phyloP scores from a whole-genome alignment of 495 filamentous ascomycete species.

The Podospora fimiseda region DNA sequence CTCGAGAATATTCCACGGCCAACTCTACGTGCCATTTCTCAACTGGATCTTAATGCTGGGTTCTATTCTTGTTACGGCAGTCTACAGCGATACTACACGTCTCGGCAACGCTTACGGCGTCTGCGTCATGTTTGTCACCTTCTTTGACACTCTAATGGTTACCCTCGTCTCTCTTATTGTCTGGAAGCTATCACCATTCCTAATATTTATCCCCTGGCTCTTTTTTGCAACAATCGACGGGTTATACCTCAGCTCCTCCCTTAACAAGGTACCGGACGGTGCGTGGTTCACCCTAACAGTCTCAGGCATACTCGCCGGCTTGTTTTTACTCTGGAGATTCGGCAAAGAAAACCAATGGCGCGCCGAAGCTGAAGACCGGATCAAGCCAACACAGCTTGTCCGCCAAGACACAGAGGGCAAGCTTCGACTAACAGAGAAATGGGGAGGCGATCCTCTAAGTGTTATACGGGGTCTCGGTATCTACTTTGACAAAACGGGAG shows the following conservation, averaged over 20 bases:
- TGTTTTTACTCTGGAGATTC: conserved; percentile 67
- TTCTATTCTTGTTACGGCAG: conserved; percentile 61
- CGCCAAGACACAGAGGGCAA: not conserved
- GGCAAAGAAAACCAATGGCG: conserved; percentile 70
- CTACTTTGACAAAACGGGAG: conserved; percentile 56
- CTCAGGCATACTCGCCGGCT: conserved; percentile 46
- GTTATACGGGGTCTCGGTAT: conserved; percentile 47
- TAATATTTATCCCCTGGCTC: conserved; percentile 55
- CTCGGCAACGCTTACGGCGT: conserved; percentile 48
- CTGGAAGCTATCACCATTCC: conserved; percentile 52
- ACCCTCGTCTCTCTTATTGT: conserved; percentile 59
- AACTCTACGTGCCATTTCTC: conserved; percentile 63
- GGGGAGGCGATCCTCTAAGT: conserved; percentile 35
- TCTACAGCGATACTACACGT: conserved; percentile 61
- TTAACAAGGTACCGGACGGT: conserved; percentile 63
- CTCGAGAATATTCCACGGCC: conserved; percentile 58
- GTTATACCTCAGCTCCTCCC: conserved; percentile 56
- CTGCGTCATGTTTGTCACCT: conserved; percentile 71
- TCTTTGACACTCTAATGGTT: conserved; percentile 66
- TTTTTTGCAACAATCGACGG: conserved; percentile 57
- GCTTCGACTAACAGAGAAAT: conserved; percentile 26
- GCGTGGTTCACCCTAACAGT: conserved; percentile 70
- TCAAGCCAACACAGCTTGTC: conserved; percentile 43
- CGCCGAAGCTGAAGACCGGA: conserved; percentile 53
- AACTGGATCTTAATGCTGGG: conserved; percentile 73